Base-by-base conservation (phyloP, 495 filamentous ascomycete genomes). In the Venustampulla echinocandica region DNA sequence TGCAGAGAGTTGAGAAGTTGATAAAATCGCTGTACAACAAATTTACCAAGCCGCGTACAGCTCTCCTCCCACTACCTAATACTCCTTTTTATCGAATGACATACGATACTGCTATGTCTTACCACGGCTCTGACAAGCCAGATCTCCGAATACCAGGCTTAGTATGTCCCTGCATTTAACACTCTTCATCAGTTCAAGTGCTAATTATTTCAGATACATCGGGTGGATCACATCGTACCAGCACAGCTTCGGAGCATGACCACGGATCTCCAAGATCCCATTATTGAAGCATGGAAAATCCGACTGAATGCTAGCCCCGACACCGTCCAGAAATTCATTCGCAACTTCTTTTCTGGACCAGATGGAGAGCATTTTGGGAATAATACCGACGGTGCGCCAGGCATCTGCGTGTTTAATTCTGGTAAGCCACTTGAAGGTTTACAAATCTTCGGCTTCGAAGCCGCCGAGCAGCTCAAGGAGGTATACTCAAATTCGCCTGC, bases 51-150 rank as follows among this genome's bases (percentile, higher is more conserved):
- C 19, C 32, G 28, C 24, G 10, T 13, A 24, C 9, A 0, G 5
- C 18, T 36, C 9, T 50, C 25, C 6, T 58, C n/a, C 33, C 55
- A 24, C 19, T 68, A 27, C 55, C 55, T 11, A 25, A 46, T 14
- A 49, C 45, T 4, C 15, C 66, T 7, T 87, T 88, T 58, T 62
- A 58, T 18, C 66, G 69, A 44, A 74, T 92, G 49, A 65, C 79
- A 1, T 97, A 95, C 60, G 62, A 81, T 20, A 69, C 83, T 25
- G 87, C 81, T 30, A 97, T 98, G 88, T 63, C 68, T 3, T 66
- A 61, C 10, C 93, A 87, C 55, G 92, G 92, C 4, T 83, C 79
- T 11, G 92, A 98, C 63, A 98, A 98, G 60, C 92, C 92, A 1
- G 93, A 98, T 60, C 68, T 87, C 2, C 75, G 92, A 5, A 73